Evolutionary conservation across 345 rosid genomes (phyloP), one percentile per base, ranked within the genome.

Genomic region (Populus davidiana): DNA sequence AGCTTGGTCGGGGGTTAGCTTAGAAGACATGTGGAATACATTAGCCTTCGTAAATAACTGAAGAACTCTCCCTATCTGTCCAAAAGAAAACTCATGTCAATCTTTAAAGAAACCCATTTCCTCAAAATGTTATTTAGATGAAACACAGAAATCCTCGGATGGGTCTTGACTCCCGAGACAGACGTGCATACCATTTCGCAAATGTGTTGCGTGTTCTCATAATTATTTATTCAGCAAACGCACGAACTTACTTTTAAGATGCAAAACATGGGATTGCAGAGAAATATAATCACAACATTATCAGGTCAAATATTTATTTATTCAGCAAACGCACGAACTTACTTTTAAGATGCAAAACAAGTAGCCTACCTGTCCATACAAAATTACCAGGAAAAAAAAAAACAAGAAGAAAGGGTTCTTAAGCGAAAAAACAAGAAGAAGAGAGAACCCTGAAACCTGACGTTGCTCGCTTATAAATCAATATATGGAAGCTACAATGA

Each of bases 151-250:
- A 41, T 43, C 29, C 20, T 39, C 25, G 2, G 25, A 69, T n/a
- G 35, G 29, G 54, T 70, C 31, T 43, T 74, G 82, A 67, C 63
- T 56, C 27, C 23, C 38, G 71, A 36, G 56, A 59, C 36, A 77
- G 88, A 88, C 91, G 89, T 88, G 91, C 87, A 11, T 72, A 59
- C 87, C 89, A 88, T 81, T 20, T 67, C 73, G 36, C 10, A 38
- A 54, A 20, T 47, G 54, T 27, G 78, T 35, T 65, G 44, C 76
- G 35, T 56, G 69, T 61, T 75, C 80, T 47, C 47, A 35, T 18
- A 1, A 5, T 7, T 25, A 25, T 25, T 25, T 25, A 25, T 25
- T 25, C 25, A 25, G 25, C 25, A 25, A 25, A 25, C 25, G 25
- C 25, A 25, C 25, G 25, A 25, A 25, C 25, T 25, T 25, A 25